These are phyloP conservation scores for Musa schizocarpa DNA, from an alignment of 176 grass and related monocot species.

Conservation along the genomic window DNA sequence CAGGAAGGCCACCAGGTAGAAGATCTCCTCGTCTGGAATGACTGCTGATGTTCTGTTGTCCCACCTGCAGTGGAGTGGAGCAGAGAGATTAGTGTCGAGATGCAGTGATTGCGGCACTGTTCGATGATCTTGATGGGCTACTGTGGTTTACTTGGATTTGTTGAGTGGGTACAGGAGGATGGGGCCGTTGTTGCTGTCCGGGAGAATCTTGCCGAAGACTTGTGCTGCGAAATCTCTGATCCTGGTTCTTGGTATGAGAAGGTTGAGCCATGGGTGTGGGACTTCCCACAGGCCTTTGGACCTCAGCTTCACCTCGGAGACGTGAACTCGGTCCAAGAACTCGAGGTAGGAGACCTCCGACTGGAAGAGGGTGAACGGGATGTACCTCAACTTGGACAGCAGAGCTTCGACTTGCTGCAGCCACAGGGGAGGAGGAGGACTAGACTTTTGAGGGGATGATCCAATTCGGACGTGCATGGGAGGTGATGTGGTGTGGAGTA, in stretches of 20 bases:
- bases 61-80: conserved; percentile 38
- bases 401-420: conserved; percentile 53
- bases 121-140: neutral
- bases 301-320: conserved; percentile 63
- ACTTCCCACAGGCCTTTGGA: conserved; percentile 83
- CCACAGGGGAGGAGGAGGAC: neutral
- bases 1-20: conserved; percentile 81
- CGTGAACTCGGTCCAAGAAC: conserved; percentile 84
- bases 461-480: too few relatives aligned
- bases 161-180: conserved; percentile 91
- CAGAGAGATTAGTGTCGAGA: neutral
- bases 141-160: conserved; percentile 60
- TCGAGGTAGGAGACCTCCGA: conserved; percentile 73
- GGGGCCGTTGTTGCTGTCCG: conserved; percentile 69
- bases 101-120: neutral
- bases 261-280: conserved; percentile 91
- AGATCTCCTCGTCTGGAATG: conserved; percentile 70
- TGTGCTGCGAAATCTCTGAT: conserved; percentile 53
- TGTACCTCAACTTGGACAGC: conserved; percentile 58
- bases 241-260: conserved; percentile 59
- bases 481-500: neutral
- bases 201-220: conserved; percentile 83
- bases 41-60: conserved; percentile 77
- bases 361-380: conserved; percentile 73
- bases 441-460: too few relatives aligned